These are phyloP conservation scores for Myriosclerotinia duriaeana DNA, from an alignment of 2,329 filamentous ascomycete species.

Conservation along the genomic window DNA sequence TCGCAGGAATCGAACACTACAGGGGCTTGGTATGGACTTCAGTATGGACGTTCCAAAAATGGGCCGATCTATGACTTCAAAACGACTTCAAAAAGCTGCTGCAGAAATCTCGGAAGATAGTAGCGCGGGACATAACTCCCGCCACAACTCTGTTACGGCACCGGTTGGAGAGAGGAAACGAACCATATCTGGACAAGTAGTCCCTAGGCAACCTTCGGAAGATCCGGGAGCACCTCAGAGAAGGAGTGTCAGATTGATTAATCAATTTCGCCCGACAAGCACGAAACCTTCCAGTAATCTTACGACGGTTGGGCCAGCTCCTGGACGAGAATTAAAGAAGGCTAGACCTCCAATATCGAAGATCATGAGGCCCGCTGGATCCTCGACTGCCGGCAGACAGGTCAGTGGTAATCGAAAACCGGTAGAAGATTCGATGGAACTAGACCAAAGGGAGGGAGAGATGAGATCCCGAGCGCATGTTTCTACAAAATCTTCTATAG, in stretches of 20 bases:
- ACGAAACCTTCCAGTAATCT: conserved; percentile 48
- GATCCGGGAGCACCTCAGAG: conserved; percentile 65
- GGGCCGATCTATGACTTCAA: conserved; percentile 39
- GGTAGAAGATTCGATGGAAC: conserved; percentile 65
- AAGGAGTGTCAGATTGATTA: conserved; percentile 71
- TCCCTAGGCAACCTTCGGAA: conserved; percentile 53
- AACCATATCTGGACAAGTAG: conserved; percentile 83
- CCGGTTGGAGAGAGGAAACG: conserved; percentile 70
- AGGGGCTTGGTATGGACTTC: conserved; percentile 41
- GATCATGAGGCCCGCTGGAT: conserved; percentile 64
- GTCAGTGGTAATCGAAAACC: conserved; percentile 89
- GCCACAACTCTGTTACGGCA: conserved; percentile 30
- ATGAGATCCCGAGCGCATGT: conserved; percentile 34
- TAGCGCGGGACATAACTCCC: conserved; percentile 27
- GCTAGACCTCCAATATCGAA: conserved; percentile 70
- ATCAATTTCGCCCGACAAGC: conserved; percentile 62
- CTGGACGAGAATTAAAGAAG: conserved; percentile 77
- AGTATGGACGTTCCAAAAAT: conserved; percentile 41
- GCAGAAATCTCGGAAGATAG: conserved; percentile 36
- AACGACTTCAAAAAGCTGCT: conserved; percentile 37
- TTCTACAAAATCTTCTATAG: conserved; percentile 32
- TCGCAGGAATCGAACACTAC: conserved; percentile 41
- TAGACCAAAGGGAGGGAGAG: conserved; percentile 63
- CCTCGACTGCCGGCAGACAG: conserved; percentile 75
- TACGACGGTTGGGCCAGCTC: conserved; percentile 57